These are phyloP conservation scores for Psilocybe mexicana DNA, from an alignment of 1,284 basidiomycete species.

Conservation along the genomic window DNA sequence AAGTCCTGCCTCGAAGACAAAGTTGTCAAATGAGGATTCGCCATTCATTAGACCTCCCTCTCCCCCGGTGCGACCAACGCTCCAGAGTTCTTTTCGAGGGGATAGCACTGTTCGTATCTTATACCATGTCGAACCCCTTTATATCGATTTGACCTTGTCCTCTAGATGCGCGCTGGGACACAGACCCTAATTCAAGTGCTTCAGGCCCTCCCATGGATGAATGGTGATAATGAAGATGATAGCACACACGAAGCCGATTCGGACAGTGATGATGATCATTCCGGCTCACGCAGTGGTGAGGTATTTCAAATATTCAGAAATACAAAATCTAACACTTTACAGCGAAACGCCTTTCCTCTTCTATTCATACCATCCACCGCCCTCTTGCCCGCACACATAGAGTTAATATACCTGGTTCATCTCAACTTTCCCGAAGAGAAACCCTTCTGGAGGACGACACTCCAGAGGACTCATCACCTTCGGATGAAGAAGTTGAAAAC, in stretches of 20 bases:
- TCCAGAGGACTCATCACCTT: constrained; percentile 31
- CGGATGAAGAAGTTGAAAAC: constrained; percentile 40
- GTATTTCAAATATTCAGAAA: constrained; percentile 1
- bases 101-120: constrained; percentile 61
- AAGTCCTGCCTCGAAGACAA: not conserved
- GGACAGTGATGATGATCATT: constrained; percentile 69
- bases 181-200: constrained; percentile 84
- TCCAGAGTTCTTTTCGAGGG: constrained; percentile 54
- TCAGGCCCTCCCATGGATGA: constrained; percentile 77
- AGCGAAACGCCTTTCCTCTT: constrained; percentile 62
- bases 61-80: constrained; percentile 50
- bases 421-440: constrained; percentile 19
- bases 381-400: constrained; percentile 71
- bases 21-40: constrained; percentile 54
- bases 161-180: constrained; percentile 78
- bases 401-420: constrained; percentile 32
- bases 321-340: constrained; percentile 5
- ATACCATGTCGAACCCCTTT: constrained; percentile 9
- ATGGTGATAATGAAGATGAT: constrained; percentile 69
- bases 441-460: constrained; percentile 32
- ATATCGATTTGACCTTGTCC: constrained; percentile 16
- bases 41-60: constrained; percentile 77
- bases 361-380: constrained; percentile 83
- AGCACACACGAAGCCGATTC: constrained; percentile 48
- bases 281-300: constrained; percentile 36